Conservation (phyloP, 495 filamentous ascomycete species). For the Ramalina peruviana region DNA sequence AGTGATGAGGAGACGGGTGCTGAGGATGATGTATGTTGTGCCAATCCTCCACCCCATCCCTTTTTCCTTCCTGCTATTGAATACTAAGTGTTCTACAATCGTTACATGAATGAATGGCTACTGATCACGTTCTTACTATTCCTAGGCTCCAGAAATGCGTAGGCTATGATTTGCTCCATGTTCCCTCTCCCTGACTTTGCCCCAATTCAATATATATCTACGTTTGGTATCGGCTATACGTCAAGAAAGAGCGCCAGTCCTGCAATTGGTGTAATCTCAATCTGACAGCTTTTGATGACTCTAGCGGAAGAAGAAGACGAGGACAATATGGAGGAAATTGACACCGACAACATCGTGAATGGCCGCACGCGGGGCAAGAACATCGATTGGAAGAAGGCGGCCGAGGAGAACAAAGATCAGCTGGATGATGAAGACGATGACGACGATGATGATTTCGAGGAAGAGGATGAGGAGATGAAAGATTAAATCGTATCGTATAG, state of each 20-base stretch:
- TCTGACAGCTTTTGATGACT: not conserved
- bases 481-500: slow-evolving; percentile 17
- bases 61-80: not conserved
- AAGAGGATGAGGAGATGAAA: slow-evolving; percentile 32
- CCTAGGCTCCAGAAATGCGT: not conserved
- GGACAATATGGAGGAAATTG: slow-evolving; percentile 83
- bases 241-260: no score
- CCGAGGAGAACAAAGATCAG: slow-evolving; percentile 42
- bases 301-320: slow-evolving; percentile 39
- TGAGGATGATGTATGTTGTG: slow-evolving; percentile 42
- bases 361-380: slow-evolving; percentile 71
- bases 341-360: slow-evolving; percentile 69
- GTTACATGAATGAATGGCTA: not conserved
- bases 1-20: slow-evolving; percentile 48
- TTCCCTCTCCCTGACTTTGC: no score
- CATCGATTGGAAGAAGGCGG: slow-evolving; percentile 73
- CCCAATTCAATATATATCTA: no score
- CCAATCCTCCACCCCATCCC: no score
- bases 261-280: not conserved
- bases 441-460: slow-evolving; percentile 44
- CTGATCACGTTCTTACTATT: not conserved
- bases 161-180: not conserved
- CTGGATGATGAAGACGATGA: slow-evolving; percentile 66
- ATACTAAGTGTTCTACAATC: not conserved
- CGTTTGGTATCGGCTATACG: no score